Conservation (phyloP, 805 yeast genomes). For the Blastobotrys robertii region DNA sequence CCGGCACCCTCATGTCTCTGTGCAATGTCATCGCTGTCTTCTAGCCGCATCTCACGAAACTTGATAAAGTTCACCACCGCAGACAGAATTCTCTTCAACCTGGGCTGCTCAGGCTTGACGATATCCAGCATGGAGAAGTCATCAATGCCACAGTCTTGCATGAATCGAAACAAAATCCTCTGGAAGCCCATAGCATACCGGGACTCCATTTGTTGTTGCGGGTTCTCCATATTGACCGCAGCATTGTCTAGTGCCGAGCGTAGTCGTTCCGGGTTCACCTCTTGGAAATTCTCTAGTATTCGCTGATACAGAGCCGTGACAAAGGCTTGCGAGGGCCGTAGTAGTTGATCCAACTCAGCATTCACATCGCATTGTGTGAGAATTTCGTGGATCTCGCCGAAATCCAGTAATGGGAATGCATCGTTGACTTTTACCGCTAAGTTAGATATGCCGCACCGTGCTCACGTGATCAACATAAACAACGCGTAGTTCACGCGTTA, state of each 20-base stretch:
- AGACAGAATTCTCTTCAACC: constrained; percentile 59
- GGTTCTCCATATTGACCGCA: constrained; percentile 28
- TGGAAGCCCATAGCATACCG: constrained; percentile 47
- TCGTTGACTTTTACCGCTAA: background rate
- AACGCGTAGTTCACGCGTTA: too few species aligned
- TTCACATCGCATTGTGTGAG: constrained; percentile 52
- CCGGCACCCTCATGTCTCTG: constrained; percentile 42
- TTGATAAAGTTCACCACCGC: constrained; percentile 81
- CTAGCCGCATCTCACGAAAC: constrained; percentile 67
- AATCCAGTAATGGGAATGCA: constrained; percentile 49
- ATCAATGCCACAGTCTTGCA: constrained; percentile 62
- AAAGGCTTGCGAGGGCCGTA: constrained; percentile 48
- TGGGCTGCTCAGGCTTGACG: constrained; percentile 60
- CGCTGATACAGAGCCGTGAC: constrained; percentile 49
- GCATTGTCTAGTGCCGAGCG: constrained; percentile 24
- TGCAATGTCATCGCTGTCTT: constrained; percentile 57
- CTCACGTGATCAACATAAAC: too few species aligned
- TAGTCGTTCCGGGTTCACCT: constrained; percentile 33
- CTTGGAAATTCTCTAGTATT: constrained; percentile 51
- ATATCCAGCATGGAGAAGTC: constrained; percentile 72
- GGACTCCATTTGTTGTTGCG: constrained; percentile 30
- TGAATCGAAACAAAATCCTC: constrained; percentile 49
- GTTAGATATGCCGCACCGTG: too few species aligned
- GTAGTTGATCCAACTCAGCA: constrained; percentile 40
- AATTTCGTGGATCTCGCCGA: constrained; percentile 48